Conservation (phyloP, 176 grass and related monocot species). For the Saccharum officinarum region DNA sequence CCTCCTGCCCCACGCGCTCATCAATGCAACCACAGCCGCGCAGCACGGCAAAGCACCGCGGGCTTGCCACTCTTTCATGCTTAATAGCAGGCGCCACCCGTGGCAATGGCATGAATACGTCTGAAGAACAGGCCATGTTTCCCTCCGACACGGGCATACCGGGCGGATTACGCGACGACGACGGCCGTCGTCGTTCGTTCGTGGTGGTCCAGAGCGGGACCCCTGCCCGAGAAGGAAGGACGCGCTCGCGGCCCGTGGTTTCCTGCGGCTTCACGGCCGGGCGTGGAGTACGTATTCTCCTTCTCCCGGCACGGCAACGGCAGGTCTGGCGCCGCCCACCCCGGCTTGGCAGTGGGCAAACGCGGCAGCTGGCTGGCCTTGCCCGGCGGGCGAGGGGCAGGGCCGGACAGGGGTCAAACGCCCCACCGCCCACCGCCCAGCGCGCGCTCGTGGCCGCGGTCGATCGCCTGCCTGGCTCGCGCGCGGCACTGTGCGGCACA, state of each 20-base stretch:
- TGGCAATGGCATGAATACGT: not conserved
- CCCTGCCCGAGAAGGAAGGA: not conserved
- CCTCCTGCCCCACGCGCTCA: too few relatives aligned
- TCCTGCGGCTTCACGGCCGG: conserved; percentile 32
- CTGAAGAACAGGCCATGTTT: not conserved
- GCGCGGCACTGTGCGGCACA: not conserved
- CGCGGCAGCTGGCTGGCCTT: not conserved
- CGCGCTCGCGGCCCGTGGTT: not conserved
- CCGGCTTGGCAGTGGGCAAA: not conserved
- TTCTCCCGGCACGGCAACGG: not conserved
- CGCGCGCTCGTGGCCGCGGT: not conserved
- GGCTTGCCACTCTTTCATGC: not conserved
- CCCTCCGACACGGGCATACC: conserved; percentile 2
- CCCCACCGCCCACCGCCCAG: not conserved
- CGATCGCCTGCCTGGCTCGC: not conserved
- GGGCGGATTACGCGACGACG: not conserved
- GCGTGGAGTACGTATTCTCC: too few relatives aligned
- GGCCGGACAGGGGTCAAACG: not conserved
- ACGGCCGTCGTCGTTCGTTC: not conserved
- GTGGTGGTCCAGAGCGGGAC: not conserved
- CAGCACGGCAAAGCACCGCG: not conserved
- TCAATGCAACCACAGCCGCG: too few relatives aligned
- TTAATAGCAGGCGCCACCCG: not conserved
- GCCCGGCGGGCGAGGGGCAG: conserved; percentile 2
- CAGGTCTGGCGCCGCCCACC: not conserved